phyloP scores from a whole-genome alignment of 2,329 filamentous ascomycete species.

The Metarhizium album region DNA sequence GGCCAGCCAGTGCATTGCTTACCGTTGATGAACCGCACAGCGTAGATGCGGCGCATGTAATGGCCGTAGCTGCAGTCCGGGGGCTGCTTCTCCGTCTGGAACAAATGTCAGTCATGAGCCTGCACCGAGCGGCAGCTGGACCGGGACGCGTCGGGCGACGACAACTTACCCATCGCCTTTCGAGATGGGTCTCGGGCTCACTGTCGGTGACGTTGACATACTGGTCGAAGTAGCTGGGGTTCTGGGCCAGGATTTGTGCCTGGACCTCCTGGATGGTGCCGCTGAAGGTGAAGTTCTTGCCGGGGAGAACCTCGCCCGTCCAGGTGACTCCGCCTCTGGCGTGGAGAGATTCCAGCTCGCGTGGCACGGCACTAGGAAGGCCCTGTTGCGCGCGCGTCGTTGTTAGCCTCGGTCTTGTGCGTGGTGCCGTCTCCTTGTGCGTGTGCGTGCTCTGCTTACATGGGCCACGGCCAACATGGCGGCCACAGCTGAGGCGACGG shows the following conservation, averaged over 20 bases:
- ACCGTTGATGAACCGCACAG: background rate
- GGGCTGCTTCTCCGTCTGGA: background rate
- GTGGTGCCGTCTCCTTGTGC: background rate
- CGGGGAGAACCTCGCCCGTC: constrained; percentile 1
- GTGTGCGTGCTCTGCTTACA: background rate
- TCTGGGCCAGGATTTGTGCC: background rate
- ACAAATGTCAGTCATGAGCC: background rate
- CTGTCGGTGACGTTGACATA: background rate
- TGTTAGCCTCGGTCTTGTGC: background rate
- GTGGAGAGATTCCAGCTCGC: background rate
- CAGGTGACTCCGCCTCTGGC: background rate
- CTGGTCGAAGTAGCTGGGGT: background rate
- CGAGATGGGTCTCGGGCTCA: background rate
- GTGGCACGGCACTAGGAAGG: background rate
- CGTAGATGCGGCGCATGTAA: background rate
- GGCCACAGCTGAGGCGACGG: background rate
- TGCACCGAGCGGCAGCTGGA: background rate
- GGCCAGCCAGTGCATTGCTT: background rate
- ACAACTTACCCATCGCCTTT: constrained; percentile 1
- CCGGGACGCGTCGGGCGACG: background rate
- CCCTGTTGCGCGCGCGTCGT: background rate
- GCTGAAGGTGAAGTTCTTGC: background rate
- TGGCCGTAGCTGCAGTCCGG: background rate
- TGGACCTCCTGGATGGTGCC: background rate
- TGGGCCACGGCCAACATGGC: background rate